Evolutionary conservation across 129 eudicot species (phyloP).

Genomic region (Flaveria linearis): DNA sequence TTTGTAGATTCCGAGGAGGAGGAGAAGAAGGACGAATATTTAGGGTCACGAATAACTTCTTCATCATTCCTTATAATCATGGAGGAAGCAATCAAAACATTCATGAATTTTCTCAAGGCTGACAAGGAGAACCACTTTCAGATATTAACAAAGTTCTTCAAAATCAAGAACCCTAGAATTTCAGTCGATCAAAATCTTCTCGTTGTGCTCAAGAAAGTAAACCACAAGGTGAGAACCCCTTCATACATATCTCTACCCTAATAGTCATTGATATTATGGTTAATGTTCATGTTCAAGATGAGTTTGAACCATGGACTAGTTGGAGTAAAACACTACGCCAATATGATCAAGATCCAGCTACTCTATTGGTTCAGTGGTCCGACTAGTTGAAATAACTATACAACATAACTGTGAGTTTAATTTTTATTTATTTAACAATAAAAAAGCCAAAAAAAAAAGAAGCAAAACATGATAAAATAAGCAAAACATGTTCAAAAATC

Average conservation of each 20-base stretch:
- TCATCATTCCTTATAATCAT: constrained; percentile 60
- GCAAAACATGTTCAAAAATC: too few species aligned
- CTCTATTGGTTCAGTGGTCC: too few species aligned
- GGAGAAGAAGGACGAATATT: constrained; percentile 52
- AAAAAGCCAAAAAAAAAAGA: too few species aligned
- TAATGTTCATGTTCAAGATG: too few species aligned
- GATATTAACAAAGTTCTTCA: constrained; percentile 54
- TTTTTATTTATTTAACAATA: too few species aligned
- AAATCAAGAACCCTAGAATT: constrained; percentile 48
- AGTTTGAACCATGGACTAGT: too few species aligned
- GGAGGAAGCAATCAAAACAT: constrained; percentile 88
- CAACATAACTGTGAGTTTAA: too few species aligned
- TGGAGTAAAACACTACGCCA: too few species aligned
- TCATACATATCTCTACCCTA: not conserved
- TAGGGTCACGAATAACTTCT: constrained; percentile 75
- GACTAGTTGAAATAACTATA: too few species aligned
- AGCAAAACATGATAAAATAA: too few species aligned
- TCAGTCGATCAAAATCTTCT: constrained; percentile 71
- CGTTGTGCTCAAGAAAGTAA: constrained; percentile 65
- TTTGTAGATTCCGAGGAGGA: constrained; percentile 61
- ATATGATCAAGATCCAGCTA: too few species aligned
- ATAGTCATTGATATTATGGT: too few species aligned
- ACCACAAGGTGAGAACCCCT: constrained; percentile 54
- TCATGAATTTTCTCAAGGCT: constrained; percentile 85
- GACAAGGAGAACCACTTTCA: constrained; percentile 72